Conservation (phyloP, 345 rosid species). For the Lumnitzera racemosa region DNA sequence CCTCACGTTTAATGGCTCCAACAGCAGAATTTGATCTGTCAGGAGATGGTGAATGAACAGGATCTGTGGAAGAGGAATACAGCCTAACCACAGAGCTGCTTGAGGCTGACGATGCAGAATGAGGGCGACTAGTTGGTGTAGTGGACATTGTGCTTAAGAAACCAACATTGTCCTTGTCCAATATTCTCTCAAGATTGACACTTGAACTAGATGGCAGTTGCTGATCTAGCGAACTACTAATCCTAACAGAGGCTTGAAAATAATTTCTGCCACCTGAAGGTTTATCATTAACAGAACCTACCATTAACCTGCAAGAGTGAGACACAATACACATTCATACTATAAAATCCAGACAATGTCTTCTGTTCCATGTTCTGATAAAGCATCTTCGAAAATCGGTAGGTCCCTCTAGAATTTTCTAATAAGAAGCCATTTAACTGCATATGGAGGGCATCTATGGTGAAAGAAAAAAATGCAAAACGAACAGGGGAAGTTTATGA, state of each 20-base stretch:
- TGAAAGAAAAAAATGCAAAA: no score
- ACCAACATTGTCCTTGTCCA: slow-evolving; percentile 26
- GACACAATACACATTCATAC: neutral
- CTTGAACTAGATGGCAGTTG: slow-evolving; percentile 21
- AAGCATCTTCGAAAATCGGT: no score
- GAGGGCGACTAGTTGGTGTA: slow-evolving; percentile 31
- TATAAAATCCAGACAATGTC: no score
- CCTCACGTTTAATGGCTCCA: slow-evolving; percentile 93
- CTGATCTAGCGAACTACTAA: slow-evolving; percentile 23
- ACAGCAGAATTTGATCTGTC: slow-evolving; percentile 63
- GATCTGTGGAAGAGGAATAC: slow-evolving; percentile 83
- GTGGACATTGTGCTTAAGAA: slow-evolving; percentile 15
- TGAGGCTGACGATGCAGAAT: slow-evolving; percentile 30
- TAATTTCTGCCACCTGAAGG: slow-evolving; percentile 22
- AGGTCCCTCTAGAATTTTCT: no score
- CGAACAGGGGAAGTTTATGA: no score
- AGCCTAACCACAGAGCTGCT: slow-evolving; percentile 71
- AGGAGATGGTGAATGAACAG: slow-evolving; percentile 94
- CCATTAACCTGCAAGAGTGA: slow-evolving; percentile 24
- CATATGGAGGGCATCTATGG: no score
- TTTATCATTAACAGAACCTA: slow-evolving; percentile 30
- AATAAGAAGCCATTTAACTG: no score
- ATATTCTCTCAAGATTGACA: slow-evolving; percentile 20
- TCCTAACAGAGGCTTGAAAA: slow-evolving; percentile 29
- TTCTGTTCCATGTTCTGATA: no score